Percentiles rank a stretch among this genome's conserved stretches.
phyloP scores from a whole-genome alignment of 371 early-diverging fungal genomes.

The Fennellomyces sp. region DNA sequence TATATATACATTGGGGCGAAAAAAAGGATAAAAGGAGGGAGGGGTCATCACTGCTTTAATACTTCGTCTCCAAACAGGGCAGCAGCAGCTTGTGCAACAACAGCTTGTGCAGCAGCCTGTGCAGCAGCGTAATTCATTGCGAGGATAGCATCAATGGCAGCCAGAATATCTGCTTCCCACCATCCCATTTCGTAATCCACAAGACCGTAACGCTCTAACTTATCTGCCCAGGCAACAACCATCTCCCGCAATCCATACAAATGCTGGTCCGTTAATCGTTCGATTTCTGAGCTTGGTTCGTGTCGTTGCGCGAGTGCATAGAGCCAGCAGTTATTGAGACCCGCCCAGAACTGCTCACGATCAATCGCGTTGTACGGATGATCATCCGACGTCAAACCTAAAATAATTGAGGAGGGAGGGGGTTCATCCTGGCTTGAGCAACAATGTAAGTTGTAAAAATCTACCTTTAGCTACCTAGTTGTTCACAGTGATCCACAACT shows the following conservation, averaged over 20 bases:
- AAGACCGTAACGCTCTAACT: constrained; percentile 75
- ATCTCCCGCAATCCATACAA: constrained; percentile 64
- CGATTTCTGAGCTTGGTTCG: constrained; percentile 58
- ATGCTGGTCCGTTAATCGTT: constrained; percentile 61
- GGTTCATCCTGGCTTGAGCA: no score
- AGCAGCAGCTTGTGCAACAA: constrained; percentile 50
- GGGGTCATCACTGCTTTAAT: constrained; percentile 9
- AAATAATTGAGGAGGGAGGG: no score
- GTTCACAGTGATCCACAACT: constrained; percentile 74
- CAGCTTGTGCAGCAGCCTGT: constrained; percentile 50
- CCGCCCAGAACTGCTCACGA: constrained; percentile 77
- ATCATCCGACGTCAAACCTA: constrained; percentile 58
- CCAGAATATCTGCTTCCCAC: constrained; percentile 81
- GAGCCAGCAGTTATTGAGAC: constrained; percentile 81
- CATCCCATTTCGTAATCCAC: constrained; percentile 89
- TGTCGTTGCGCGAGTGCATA: constrained; percentile 71
- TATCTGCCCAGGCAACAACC: constrained; percentile 76
- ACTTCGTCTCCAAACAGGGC: constrained; percentile 49
- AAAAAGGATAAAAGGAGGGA: not conserved
- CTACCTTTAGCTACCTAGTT: constrained; percentile 52
- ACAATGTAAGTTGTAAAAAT: not conserved
- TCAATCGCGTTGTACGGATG: constrained; percentile 57
- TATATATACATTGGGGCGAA: constrained; percentile 11
- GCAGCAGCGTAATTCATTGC: constrained; percentile 54
- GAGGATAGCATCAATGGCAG: constrained; percentile 66